Evolutionary conservation across 768 basidiomycete genomes (phyloP), one percentile per base, ranked within the genome.

Genomic region (Asterophora parasitica): DNA sequence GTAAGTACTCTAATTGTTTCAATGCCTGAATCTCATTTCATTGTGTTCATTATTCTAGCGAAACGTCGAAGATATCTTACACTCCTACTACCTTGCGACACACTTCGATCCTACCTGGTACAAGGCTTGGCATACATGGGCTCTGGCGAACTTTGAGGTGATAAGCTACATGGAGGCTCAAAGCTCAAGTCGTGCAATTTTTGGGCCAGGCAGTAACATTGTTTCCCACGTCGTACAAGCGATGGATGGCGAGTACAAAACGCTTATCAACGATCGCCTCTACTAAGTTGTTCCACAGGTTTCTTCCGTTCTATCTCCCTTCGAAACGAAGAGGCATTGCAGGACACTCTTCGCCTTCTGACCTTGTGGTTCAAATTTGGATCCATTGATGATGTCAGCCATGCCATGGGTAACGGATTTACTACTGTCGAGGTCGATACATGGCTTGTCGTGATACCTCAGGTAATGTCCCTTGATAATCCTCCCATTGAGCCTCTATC

Each of bases 101-200:
- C 84, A 87, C 57, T 90, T 90, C 54, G 95, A 98, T 63, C 81
- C 87, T 4, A 75, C 77, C n/a, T 99, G 96, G 96, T 97, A 97
- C 67, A 97, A 99, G 63, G 96, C 95, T 13, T 98, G 94, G 94
- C 96, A 99, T 60, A 92, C 92, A 0, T 99, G 93, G 92, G 95
- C 96, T 2, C 72, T 98, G 44, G 87, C 93, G 3, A 97, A 98
- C 65, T 94, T 96, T 54, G 92, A 97, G 46, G 91, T 97, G 52
- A 83, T 98, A 52, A 76, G 78, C 20, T 79, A 86, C 58, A 71
- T 95, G 58, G 92, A 95, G 62, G 76, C 69, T 35, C 82, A 82
- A 58, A 69, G 65, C 27, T 79, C 82, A 51, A 73, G 70, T 38
- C 77, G 77, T 49, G 68, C 72, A 16, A 65, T 70, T 8, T 85